Percentiles rank a stretch among this genome's conserved stretches.
Evolutionary conservation across 768 basidiomycete species (phyloP).

Genomic region (Glaciozyma antarctica): DNA sequence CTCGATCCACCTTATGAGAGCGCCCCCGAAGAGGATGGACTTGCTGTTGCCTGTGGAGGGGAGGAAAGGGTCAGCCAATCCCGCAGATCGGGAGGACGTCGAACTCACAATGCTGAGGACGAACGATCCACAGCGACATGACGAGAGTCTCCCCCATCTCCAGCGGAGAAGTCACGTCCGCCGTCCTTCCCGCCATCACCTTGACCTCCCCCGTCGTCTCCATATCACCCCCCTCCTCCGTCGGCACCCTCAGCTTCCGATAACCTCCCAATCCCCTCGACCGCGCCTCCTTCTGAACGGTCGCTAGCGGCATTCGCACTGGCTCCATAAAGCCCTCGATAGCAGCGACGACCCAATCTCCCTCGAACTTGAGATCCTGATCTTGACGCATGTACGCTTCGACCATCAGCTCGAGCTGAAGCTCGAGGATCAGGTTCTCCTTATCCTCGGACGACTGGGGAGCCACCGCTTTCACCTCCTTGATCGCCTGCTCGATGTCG

Average conservation of each 20-base stretch:
- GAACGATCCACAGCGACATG: conserved; percentile 27
- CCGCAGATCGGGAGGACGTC: not conserved
- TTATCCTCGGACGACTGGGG: not conserved
- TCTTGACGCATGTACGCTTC: conserved; percentile 23
- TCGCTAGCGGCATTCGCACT: conserved; percentile 7
- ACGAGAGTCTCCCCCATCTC: conserved; percentile 22
- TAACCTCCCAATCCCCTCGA: conserved; percentile 16
- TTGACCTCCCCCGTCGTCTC: conserved; percentile 1
- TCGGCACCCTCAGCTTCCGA: not conserved
- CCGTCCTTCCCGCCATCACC: no score
- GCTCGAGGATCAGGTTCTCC: conserved; percentile 2
- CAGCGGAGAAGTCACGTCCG: not conserved
- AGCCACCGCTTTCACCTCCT: not conserved
- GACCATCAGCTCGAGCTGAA: conserved; percentile 23
- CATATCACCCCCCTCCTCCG: conserved; percentile 4
- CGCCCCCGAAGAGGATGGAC: conserved; percentile 26
- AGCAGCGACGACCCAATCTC: conserved; percentile 18
- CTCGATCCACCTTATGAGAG: conserved; percentile 29
- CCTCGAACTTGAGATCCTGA: conserved; percentile 17
- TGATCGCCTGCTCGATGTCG: not conserved
- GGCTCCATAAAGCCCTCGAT: conserved; percentile 27
- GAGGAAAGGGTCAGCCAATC: no score
- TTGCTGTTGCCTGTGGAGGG: conserved; percentile 18
- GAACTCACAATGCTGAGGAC: conserved; percentile 19
- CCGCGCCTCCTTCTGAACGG: not conserved